These are phyloP conservation scores for Parsonsia alboflavescens DNA, from an alignment of 257 asterid genomes.

Conservation along the genomic window DNA sequence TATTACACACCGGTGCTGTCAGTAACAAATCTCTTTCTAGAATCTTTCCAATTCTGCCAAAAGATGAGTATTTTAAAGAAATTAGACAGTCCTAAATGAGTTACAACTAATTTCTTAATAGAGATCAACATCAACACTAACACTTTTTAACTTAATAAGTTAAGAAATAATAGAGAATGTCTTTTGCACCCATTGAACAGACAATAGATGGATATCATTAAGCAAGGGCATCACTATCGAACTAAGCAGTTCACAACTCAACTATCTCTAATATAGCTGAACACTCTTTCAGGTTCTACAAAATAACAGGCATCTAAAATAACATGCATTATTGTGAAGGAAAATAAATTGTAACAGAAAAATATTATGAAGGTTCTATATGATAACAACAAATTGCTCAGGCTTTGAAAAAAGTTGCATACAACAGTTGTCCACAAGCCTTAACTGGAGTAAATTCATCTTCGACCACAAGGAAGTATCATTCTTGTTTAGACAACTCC, in stretches of 20 bases:
- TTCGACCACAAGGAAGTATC: constrained; percentile 18
- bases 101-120: not conserved
- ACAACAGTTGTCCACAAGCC: constrained; percentile 3
- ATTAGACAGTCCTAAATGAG: not conserved
- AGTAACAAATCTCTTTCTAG: not conserved
- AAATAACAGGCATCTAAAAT: not conserved
- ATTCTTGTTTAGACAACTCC: constrained; percentile 15
- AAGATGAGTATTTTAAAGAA: not conserved
- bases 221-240: too few species aligned
- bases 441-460: constrained; percentile 29
- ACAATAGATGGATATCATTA: not conserved
- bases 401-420: constrained; percentile 88
- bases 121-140: not conserved
- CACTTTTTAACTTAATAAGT: too few species aligned
- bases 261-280: not conserved
- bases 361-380: constrained; percentile 21
- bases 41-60: not conserved
- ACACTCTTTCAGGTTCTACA: not conserved
- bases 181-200: too few species aligned
- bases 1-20: not conserved
- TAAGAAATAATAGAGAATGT: too few species aligned
- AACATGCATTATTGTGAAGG: not conserved
- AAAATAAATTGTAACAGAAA: constrained; percentile 1
- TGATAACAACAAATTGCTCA: constrained; percentile 97
- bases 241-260: too few species aligned